Evolutionary conservation across 2,329 filamentous ascomycete species (phyloP), one percentile per base, ranked within the genome.

Genomic region (Colletotrichum costaricense): DNA sequence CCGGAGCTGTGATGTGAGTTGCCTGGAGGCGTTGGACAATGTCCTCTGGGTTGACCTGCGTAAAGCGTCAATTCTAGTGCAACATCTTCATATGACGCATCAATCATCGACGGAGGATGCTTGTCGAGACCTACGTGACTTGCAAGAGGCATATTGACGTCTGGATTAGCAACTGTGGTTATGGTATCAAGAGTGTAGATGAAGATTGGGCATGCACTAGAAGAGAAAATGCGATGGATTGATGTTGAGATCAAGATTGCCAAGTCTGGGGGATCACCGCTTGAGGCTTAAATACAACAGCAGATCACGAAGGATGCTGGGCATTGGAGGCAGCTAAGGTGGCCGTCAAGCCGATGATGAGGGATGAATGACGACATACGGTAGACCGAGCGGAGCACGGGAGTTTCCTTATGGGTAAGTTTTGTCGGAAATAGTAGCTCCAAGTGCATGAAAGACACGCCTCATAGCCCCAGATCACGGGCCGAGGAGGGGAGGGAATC

Each of bases 21-120:
- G 88, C 85, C 60, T 87, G 86, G 56, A 92, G 85, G 26, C 83
- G 85, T 67, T 84, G 78, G 71, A 92, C 82, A 67, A 92, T 86
- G 76, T 90, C 85, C 74, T 89, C 87, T 0, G 89, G 86, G 75
- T 91, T 84, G 71, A 89, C 81, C 86, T 89, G 54, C 28, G 14
- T 3, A 16, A 22, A 12, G 19, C 22, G 68, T 74, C 8, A 72
- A 63, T 35, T 60, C 4, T 8, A n/a, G 24, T 14, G 11, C 5
- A 12, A 12, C 16, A 5, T 42, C 11, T 49, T 11, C 19, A n/a
- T 46, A 26, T 19, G 46, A 2, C 9, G 8, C 4, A 42, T 16
- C 28, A 28, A 5, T 55, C 42, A 49, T 49, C 42, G 42, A 9
- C 4, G 16, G 7, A 49, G 19, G 54, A n/a, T 58, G n/a, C 19